A percentile compares a stretch with the other conserved stretches of the same genome.
phyloP scores from a whole-genome alignment of 257 asterid species.

The Solanum etuberosum region DNA sequence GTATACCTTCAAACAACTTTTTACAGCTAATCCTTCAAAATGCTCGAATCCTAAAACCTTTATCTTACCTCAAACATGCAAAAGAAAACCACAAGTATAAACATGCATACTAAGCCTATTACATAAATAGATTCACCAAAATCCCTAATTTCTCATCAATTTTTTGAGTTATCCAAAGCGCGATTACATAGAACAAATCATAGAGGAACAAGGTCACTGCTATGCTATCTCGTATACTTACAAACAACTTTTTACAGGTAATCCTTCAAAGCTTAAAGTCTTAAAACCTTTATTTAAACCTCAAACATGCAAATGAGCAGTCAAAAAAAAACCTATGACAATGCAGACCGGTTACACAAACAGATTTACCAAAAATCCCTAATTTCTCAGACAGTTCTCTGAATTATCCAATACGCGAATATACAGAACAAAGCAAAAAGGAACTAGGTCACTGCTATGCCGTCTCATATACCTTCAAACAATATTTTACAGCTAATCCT shows the following conservation, averaged over 20 bases:
- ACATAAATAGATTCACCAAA: not conserved
- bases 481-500: not conserved
- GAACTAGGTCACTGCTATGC: not conserved
- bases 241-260: not conserved
- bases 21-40: not conserved
- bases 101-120: not conserved
- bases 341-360: not conserved
- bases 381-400: not conserved
- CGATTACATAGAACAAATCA: not conserved
- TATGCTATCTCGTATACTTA: not conserved
- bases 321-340: not conserved
- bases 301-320: not conserved
- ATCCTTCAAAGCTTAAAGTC: not conserved
- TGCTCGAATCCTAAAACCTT: not conserved
- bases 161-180: not conserved
- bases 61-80: not conserved
- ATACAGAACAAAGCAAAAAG: not conserved
- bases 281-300: not conserved
- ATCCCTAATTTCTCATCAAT: not conserved
- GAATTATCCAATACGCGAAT: not conserved
- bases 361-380: not conserved
- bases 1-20: not conserved
- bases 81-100: not conserved
- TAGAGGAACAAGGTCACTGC: not conserved
- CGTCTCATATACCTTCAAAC: not conserved